A percentile compares a stretch with the other conserved stretches of the same genome.
phyloP scores from a whole-genome alignment of 345 rosid species.

The Reutealis trisperma region DNA sequence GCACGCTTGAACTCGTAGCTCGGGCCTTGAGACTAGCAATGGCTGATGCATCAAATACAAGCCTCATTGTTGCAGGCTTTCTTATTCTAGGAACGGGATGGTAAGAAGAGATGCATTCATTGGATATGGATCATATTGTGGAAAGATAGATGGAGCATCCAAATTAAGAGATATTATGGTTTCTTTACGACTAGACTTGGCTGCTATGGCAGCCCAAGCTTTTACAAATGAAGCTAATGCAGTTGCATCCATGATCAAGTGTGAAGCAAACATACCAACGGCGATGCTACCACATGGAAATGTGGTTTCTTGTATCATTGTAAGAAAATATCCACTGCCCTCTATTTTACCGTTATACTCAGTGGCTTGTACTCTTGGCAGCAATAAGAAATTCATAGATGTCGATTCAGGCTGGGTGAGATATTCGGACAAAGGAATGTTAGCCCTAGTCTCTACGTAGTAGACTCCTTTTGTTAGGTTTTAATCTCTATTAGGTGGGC shows the following conservation, averaged over 20 bases:
- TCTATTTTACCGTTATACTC: not conserved
- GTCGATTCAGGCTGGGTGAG: slow-evolving; percentile 9
- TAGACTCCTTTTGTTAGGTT: too few relatives aligned
- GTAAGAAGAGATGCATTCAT: not conserved
- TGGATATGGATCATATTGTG: not conserved
- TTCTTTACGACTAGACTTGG: too few relatives aligned
- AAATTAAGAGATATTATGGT: slow-evolving; percentile 28
- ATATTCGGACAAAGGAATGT: not conserved
- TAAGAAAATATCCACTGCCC: not conserved
- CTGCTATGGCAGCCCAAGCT: slow-evolving; percentile 36
- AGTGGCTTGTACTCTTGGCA: not conserved
- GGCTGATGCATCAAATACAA: slow-evolving; percentile 38
- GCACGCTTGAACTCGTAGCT: slow-evolving; percentile 32
- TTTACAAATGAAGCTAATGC: slow-evolving; percentile 38
- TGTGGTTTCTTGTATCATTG: slow-evolving; percentile 17
- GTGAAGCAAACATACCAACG: slow-evolving; percentile 35
- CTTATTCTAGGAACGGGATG: slow-evolving; percentile 3
- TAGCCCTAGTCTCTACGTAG: not conserved
- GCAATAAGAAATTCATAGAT: slow-evolving; percentile 1
- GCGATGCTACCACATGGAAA: slow-evolving; percentile 45
- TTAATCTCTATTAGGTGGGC: too few relatives aligned
- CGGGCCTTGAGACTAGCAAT: slow-evolving; percentile 35
- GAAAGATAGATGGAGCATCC: slow-evolving; percentile 19
- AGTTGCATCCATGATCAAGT: slow-evolving; percentile 44
- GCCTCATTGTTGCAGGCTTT: slow-evolving; percentile 32